phyloP scores from a whole-genome alignment of 495 filamentous ascomycete species.

The Xylaria scruposa region DNA sequence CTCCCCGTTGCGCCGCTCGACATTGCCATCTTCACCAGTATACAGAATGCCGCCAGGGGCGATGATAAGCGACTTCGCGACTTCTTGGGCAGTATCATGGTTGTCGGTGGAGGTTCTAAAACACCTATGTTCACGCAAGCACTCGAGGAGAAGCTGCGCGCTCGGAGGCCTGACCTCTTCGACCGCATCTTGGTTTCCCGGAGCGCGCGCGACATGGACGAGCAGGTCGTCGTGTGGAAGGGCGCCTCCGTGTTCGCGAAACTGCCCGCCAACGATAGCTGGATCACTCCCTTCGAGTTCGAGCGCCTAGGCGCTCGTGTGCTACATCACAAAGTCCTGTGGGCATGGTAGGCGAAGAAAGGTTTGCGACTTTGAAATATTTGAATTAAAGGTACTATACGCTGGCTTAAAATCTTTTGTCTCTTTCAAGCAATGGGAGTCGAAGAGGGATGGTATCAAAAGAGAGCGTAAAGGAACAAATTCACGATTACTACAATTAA shows the following conservation, averaged over 20 bases:
- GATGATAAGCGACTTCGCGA: slow-evolving; percentile 94
- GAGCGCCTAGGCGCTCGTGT: slow-evolving; percentile 81
- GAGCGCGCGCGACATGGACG: slow-evolving; percentile 90
- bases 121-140: slow-evolving; percentile 74
- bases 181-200: slow-evolving; percentile 89
- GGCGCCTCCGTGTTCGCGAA: slow-evolving; percentile 97
- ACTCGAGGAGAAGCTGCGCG: slow-evolving; percentile 80
- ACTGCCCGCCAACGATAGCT: slow-evolving; percentile 88
- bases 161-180: slow-evolving; percentile 68
- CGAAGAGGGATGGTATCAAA: background rate
- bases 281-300: slow-evolving; percentile 89
- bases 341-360: slow-evolving; percentile 55
- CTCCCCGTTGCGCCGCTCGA: slow-evolving; percentile 85
- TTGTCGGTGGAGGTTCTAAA: slow-evolving; percentile 88
- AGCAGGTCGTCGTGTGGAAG: slow-evolving; percentile 96
- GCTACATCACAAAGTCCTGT: slow-evolving; percentile 88
- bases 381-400: background rate
- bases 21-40: slow-evolving; percentile 83
- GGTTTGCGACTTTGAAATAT: background rate
- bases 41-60: slow-evolving; percentile 82
- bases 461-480: background rate
- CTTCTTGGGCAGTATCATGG: slow-evolving; percentile 93
- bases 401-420: background rate
- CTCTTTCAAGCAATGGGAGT: background rate
- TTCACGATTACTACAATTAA: background rate